These are phyloP conservation scores for Boehmeria nivea DNA, from an alignment of 306 rosid genomes.

Conservation along the genomic window DNA sequence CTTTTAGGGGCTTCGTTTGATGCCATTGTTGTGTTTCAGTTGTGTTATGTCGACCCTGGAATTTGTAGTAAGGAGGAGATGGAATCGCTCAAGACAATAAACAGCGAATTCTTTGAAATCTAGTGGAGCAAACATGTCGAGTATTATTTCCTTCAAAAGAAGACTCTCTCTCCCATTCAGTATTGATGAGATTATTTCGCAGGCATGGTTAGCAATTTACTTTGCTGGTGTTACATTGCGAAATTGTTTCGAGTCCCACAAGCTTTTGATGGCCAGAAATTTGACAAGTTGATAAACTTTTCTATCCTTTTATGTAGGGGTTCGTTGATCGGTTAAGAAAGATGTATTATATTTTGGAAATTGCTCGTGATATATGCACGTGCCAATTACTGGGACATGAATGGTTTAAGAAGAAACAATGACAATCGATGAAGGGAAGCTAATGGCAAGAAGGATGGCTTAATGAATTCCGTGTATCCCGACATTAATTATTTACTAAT, in stretches of 20 bases:
- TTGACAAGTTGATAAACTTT: no score
- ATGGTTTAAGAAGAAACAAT: no score
- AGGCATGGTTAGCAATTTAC: neutral
- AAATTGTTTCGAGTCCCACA: no score
- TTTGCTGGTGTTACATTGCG: neutral
- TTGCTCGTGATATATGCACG: no score
- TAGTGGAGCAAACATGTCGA: conserved; percentile 23
- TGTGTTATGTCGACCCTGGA: conserved; percentile 79
- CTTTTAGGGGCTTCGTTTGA: conserved; percentile 17
- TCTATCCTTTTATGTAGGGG: no score
- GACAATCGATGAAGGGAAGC: neutral
- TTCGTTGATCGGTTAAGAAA: no score
- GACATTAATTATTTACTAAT: no score
- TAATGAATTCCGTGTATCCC: neutral
- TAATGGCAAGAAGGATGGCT: neutral
- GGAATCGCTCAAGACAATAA: conserved; percentile 59
- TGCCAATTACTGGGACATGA: no score
- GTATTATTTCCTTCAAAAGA: neutral
- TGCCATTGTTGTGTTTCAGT: conserved; percentile 41
- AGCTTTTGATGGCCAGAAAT: no score
- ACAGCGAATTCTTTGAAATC: conserved; percentile 59
- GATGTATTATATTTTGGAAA: no score
- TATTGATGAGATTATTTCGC: neutral
- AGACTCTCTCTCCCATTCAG: neutral
- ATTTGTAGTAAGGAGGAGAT: conserved; percentile 49